Base-by-base conservation (phyloP, 176 grass and related monocot species). In the Carex pumila region DNA sequence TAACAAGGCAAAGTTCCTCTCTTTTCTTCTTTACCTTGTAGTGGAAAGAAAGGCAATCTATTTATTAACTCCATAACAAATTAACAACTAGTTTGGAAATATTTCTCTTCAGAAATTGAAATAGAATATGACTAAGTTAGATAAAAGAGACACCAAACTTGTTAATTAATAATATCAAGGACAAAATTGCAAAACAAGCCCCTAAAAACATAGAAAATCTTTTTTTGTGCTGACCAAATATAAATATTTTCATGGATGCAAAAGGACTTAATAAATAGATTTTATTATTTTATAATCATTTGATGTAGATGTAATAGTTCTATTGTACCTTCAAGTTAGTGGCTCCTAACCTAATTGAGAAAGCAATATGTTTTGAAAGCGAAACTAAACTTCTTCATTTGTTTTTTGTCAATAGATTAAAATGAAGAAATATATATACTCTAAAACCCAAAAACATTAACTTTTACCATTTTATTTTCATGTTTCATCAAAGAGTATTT, bases 61-160 rank as follows among this genome's bases (percentile, higher is more conserved):
- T 29, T 57, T 78, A 34, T 78, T 78, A 78, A 78, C 6, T 54
- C 15, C 52, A 78, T 18, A 57, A 57, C 50, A 78, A 78, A 31
- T 34, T 57, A 77, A 77, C 50, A 57, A 77, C 73, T 56, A 17
- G 47, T 56, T 57, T 77, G 49, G 73, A 32, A 77, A 77, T 77
- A 77, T 77, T 49, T 74, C 45, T 74, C 43, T 13, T 22, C 19
- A 56, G 41, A 77, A 32, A 55, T 12, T 56, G 49, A 77, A 77
- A 55, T 32, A 55, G 49, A 55, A 77, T 30, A 55, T 55, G 72
- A 77, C 49, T 3, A 55, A 55, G 49, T 53, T 53, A 17, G 12
- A 29, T 32, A 76, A 55, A 53, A 55, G n/a, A 77, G 5, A 74
- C 7, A 19, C 47, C 8, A 53, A 32, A 14, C 12, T 30, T 47